Conservation (phyloP, 768 basidiomycete genomes). For the Suillus lakei region DNA sequence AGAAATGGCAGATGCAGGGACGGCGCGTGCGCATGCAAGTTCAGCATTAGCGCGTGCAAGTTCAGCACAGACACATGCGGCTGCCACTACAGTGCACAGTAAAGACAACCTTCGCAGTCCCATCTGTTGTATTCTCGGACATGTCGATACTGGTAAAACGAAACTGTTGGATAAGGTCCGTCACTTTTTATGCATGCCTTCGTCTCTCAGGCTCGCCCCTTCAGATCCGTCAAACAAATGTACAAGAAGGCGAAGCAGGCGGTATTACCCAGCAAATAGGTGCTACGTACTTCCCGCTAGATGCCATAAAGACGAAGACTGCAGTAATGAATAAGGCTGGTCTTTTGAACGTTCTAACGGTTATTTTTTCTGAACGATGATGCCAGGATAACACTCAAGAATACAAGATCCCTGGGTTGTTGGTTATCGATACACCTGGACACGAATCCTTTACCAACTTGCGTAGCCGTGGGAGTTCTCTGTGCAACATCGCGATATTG, state of each 20-base stretch:
- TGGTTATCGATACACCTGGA: slow-evolving; percentile 97
- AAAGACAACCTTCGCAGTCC: slow-evolving; percentile 94
- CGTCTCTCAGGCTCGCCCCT: slow-evolving; percentile 11
- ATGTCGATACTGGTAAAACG: slow-evolving; percentile 99
- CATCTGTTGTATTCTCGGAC: slow-evolving; percentile 98
- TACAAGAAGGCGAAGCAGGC: slow-evolving; percentile 99
- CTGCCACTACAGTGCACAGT: slow-evolving; percentile 82
- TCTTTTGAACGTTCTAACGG: slow-evolving; percentile 7
- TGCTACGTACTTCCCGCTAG: slow-evolving; percentile 98
- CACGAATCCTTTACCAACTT: slow-evolving; percentile 99
- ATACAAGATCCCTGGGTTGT: slow-evolving; percentile 95
- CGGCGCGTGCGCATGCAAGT: neutral
- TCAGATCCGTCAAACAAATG: slow-evolving; percentile 99
- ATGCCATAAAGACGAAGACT: slow-evolving; percentile 93
- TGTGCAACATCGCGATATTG: slow-evolving; percentile 98
- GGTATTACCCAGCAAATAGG: slow-evolving; percentile 99
- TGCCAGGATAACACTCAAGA: slow-evolving; percentile 77
- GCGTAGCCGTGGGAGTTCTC: slow-evolving; percentile 91
- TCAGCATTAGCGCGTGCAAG: slow-evolving; percentile 26
- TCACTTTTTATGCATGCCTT: slow-evolving; percentile 8
- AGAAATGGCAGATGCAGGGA: neutral
- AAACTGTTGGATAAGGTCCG: slow-evolving; percentile 94
- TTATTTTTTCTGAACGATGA: slow-evolving; percentile 14
- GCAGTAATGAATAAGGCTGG: slow-evolving; percentile 85
- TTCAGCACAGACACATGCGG: slow-evolving; percentile 77